A percentile compares a stretch with the other conserved stretches of the same genome.
phyloP scores from a whole-genome alignment of 805 yeast species.

The Komagataella pseudopastoris region DNA sequence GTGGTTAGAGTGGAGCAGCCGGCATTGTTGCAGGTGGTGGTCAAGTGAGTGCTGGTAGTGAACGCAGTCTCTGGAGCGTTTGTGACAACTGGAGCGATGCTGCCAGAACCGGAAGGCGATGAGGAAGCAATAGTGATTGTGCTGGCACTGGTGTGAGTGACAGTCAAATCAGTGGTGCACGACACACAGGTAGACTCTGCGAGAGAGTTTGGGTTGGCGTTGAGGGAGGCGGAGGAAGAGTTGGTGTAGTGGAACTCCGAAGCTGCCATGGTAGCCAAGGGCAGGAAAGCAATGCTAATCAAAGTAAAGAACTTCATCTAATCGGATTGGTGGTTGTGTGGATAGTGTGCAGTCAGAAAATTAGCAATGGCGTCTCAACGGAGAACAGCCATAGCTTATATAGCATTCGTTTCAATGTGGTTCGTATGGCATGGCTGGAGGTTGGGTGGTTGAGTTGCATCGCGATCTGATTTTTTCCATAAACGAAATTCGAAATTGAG shows the following conservation, averaged over 20 bases:
- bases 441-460: background rate
- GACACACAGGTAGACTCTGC: background rate
- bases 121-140: conserved; percentile 6
- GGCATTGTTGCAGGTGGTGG: conserved; percentile 4
- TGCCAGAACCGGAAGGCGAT: conserved; percentile 3
- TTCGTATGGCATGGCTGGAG: background rate
- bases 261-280: background rate
- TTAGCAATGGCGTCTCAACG: background rate
- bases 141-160: conserved; percentile 6
- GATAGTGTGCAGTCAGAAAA: background rate
- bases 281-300: background rate
- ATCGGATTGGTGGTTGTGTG: background rate
- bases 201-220: background rate
- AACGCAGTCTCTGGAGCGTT: conserved; percentile 1
- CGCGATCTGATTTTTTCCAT: background rate
- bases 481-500: background rate
- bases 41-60: background rate
- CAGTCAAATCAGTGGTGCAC: conserved; percentile 9
- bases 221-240: background rate
- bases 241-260: background rate
- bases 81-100: conserved; percentile 9
- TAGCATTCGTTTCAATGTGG: background rate
- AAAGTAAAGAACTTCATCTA: background rate
- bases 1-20: conserved; percentile 12
- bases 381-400: background rate